These are phyloP conservation scores for Candida mattraensis DNA, from an alignment of 805 yeast genomes.

Conservation along the genomic window DNA sequence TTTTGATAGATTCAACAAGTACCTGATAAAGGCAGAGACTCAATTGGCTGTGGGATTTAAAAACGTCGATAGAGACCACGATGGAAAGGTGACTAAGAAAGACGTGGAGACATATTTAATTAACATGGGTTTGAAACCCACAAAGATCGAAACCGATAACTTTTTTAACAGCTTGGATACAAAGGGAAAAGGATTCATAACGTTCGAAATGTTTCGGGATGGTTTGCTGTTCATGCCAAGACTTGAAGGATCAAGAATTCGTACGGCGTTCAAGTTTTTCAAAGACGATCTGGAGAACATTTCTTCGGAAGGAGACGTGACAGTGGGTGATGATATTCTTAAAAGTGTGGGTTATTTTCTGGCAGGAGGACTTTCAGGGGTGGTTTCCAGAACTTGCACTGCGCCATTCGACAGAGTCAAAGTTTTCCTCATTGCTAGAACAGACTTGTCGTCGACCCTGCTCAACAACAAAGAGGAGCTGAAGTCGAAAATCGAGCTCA, in stretches of 20 bases:
- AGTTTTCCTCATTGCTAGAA: constrained; percentile 89
- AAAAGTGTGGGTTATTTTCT: constrained; percentile 88
- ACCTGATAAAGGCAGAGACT: constrained; percentile 64
- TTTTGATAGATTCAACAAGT: constrained; percentile 64
- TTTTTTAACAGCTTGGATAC: constrained; percentile 58
- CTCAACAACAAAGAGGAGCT: constrained; percentile 52
- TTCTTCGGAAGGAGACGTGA: constrained; percentile 90
- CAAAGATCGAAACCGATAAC: constrained; percentile 49
- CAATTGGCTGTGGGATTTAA: constrained; percentile 71
- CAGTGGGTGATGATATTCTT: constrained; percentile 72
- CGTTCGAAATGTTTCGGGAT: constrained; percentile 84
- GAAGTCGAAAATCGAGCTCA: constrained; percentile 33
- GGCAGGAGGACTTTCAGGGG: constrained; percentile 96
- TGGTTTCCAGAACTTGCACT: constrained; percentile 91
- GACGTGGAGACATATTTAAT: constrained; percentile 70
- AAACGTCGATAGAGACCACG: constrained; percentile 67
- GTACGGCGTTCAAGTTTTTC: constrained; percentile 79
- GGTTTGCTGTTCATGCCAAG: constrained; percentile 83
- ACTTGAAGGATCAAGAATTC: constrained; percentile 68
- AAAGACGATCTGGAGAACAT: constrained; percentile 75
- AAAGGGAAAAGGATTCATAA: constrained; percentile 63
- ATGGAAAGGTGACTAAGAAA: constrained; percentile 62
- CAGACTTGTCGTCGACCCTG: constrained; percentile 72
- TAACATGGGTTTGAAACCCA: constrained; percentile 53
- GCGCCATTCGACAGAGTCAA: constrained; percentile 96